Evolutionary conservation across 768 basidiomycete species (phyloP).

Genomic region (Tephrocybe sp.): DNA sequence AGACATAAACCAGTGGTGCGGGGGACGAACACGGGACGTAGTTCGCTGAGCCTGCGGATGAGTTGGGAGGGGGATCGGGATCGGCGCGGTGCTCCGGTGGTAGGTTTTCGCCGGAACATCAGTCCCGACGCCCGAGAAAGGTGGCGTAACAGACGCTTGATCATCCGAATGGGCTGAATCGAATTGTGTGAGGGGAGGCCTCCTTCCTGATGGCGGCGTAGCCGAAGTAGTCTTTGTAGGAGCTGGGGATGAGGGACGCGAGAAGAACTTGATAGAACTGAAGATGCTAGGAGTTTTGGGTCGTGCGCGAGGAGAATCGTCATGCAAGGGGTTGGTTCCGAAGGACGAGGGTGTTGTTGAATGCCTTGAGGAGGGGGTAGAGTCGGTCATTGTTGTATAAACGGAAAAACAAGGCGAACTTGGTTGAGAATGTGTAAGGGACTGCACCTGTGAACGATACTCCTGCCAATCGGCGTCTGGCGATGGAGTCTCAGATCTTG

Average conservation of each 20-base stretch:
- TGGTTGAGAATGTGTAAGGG: constrained; percentile 29
- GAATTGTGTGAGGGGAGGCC: constrained; percentile 26
- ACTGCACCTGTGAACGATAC: constrained; percentile 31
- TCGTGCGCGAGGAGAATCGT: constrained; percentile 16
- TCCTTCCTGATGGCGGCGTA: constrained; percentile 26
- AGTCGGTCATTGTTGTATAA: constrained; percentile 39
- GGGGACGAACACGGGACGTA: constrained; percentile 28
- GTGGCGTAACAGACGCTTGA: constrained; percentile 34
- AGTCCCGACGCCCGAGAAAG: constrained; percentile 32
- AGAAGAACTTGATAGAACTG: constrained; percentile 45
- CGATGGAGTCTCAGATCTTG: constrained; percentile 32
- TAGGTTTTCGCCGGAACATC: constrained; percentile 20
- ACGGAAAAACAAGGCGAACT: constrained; percentile 43
- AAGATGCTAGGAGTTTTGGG: constrained; percentile 35
- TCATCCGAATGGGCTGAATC: constrained; percentile 32
- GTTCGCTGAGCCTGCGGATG: constrained; percentile 24
- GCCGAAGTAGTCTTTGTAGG: constrained; percentile 29
- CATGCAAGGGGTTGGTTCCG: constrained; percentile 20
- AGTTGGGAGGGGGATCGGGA: constrained; percentile 19
- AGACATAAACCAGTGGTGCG: constrained; percentile 54
- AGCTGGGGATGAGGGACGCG: constrained; percentile 46
- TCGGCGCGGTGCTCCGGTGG: constrained; percentile 12
- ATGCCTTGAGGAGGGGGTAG: constrained; percentile 37
- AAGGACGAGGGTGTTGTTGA: constrained; percentile 15
- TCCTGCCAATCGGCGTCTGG: constrained; percentile 29